Evolutionary conservation across 2,329 filamentous ascomycete species (phyloP).

Genomic region (Fusarium circinatum): DNA sequence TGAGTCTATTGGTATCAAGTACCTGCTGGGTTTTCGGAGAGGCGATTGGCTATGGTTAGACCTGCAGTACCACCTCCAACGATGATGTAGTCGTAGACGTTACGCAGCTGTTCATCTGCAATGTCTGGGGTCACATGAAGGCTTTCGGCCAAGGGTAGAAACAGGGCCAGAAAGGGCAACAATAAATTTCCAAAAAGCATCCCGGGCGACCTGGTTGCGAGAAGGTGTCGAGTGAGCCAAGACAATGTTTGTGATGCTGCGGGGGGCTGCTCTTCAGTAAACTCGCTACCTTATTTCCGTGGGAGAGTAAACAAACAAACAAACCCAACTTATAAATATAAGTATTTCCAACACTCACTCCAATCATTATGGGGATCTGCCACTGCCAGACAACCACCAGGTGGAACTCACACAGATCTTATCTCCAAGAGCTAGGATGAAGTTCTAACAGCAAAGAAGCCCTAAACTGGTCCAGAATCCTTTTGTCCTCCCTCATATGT

Average conservation of each 20-base stretch:
- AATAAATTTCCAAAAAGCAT: constrained; percentile 3
- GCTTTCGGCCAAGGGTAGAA: not conserved
- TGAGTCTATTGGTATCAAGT: not conserved
- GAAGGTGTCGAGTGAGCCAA: not conserved
- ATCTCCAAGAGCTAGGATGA: not conserved
- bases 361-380: not conserved
- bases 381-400: constrained; percentile 10
- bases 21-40: constrained; percentile 52
- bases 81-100: constrained; percentile 46
- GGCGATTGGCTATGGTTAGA: constrained; percentile 51
- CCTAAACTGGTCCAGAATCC: too few species aligned
- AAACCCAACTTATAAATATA: not conserved
- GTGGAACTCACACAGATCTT: not conserved
- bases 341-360: not conserved
- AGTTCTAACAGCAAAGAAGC: not conserved
- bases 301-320: not conserved
- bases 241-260: not conserved
- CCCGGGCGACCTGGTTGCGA: not conserved
- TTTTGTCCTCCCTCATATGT: not conserved
- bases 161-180: not conserved
- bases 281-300: not conserved
- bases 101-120: constrained; percentile 2
- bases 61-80: constrained; percentile 54
- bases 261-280: not conserved
- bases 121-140: constrained; percentile 1